phyloP scores from a whole-genome alignment of 306 rosid genomes.

The Prunus fruticosa region DNA sequence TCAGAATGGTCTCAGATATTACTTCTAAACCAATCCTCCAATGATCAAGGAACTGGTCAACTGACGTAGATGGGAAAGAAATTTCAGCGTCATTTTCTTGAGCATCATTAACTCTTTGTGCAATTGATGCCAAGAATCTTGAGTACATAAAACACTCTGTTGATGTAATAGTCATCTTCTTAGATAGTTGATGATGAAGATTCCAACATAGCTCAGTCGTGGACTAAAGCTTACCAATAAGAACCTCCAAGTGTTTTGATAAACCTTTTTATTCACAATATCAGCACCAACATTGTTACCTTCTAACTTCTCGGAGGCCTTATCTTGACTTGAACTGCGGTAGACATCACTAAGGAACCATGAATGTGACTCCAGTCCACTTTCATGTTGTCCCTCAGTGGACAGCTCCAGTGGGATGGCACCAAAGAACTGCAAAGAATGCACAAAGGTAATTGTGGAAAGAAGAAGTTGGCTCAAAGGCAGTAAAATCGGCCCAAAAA shows the following conservation, averaged over 20 bases:
- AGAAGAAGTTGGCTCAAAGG: slow-evolving; percentile 65
- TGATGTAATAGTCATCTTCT: slow-evolving; percentile 52
- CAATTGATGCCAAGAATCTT: slow-evolving; percentile 56
- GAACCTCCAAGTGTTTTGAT: slow-evolving; percentile 53
- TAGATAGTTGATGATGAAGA: slow-evolving; percentile 78
- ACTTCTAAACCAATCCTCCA: slow-evolving; percentile 69
- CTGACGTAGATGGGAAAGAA: slow-evolving; percentile 40
- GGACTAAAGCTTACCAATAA: slow-evolving; percentile 58
- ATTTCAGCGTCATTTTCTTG: slow-evolving; percentile 54
- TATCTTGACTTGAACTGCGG: slow-evolving; percentile 27
- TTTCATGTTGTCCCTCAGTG: slow-evolving; percentile 8
- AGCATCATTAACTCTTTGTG: slow-evolving; percentile 33
- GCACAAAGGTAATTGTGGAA: slow-evolving; percentile 77
- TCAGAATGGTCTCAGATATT: slow-evolving; percentile 49
- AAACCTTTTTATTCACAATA: slow-evolving; percentile 22
- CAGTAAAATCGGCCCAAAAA: slow-evolving; percentile 59
- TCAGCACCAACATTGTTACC: slow-evolving; percentile 22
- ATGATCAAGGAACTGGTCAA: slow-evolving; percentile 41
- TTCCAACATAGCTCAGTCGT: slow-evolving; percentile 74
- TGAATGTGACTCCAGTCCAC: slow-evolving; percentile 30
- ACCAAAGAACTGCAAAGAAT: slow-evolving; percentile 53
- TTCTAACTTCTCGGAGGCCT: slow-evolving; percentile 38
- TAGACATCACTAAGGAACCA: slow-evolving; percentile 64
- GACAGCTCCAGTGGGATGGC: slow-evolving; percentile 49
- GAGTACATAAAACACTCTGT: slow-evolving; percentile 68